Evolutionary conservation across 2,329 filamentous ascomycete species (phyloP).

Genomic region (Botrytis galanthina): DNA sequence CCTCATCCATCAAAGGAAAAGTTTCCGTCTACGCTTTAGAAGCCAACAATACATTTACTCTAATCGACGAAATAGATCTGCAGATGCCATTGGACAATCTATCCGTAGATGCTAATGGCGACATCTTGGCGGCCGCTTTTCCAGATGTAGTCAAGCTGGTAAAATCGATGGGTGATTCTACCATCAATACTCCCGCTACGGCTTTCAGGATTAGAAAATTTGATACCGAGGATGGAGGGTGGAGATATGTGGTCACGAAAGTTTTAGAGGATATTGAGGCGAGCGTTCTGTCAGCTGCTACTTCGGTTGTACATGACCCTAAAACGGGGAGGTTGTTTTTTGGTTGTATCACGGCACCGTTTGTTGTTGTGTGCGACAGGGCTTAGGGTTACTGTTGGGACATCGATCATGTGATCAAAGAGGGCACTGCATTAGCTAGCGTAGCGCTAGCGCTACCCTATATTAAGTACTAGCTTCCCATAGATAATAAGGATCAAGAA

Average conservation of each 20-base stretch:
- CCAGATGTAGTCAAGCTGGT: constrained; percentile 33
- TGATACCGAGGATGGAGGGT: not conserved
- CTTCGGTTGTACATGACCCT: constrained; percentile 1
- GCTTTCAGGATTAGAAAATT: not conserved
- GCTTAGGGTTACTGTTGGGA: not conserved
- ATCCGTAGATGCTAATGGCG: constrained; percentile 39
- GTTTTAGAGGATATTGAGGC: constrained; percentile 8
- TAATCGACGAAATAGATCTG: constrained; percentile 34
- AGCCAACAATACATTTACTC: constrained; percentile 23
- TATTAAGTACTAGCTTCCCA: no score
- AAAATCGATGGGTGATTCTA: constrained; percentile 29
- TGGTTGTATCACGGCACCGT: not conserved
- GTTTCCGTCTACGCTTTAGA: not conserved
- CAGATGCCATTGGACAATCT: constrained; percentile 40
- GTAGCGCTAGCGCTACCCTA: no score
- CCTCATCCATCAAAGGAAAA: constrained; percentile 27
- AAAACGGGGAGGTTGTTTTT: not conserved
- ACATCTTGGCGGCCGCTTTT: constrained; percentile 39
- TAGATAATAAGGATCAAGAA: no score
- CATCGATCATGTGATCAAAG: no score
- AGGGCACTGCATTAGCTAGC: no score
- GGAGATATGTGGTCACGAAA: constrained; percentile 5
- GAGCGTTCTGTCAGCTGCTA: not conserved
- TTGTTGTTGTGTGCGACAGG: not conserved
- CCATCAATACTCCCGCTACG: not conserved